phyloP scores from a whole-genome alignment of 495 filamentous ascomycete species.

The Lasiosphaeria hispida region DNA sequence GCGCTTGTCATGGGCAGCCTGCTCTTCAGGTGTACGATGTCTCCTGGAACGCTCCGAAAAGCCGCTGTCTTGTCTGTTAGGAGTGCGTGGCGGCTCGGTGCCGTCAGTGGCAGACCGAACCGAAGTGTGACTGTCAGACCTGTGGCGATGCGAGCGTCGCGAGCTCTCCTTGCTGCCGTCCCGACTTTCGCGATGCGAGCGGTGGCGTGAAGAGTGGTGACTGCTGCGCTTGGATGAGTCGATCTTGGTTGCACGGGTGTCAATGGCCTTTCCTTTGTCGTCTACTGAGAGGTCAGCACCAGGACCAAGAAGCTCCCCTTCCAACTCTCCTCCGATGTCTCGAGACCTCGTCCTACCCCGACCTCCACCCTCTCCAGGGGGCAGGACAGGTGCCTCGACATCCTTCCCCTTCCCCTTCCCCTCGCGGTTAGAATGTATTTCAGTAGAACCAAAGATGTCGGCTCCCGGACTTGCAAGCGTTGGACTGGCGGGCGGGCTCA shows the following conservation, averaged over 20 bases:
- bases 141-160: conserved; percentile 32
- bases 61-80: conserved; percentile 35
- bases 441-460: conserved; percentile 28
- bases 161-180: conserved; percentile 34
- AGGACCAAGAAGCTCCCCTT: conserved; percentile 30
- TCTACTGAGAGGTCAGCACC: conserved; percentile 50
- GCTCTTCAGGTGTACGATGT: conserved; percentile 44
- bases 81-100: conserved; percentile 33
- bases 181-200: conserved; percentile 30
- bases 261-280: conserved; percentile 38
- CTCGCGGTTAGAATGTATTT: conserved; percentile 30
- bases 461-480: conserved; percentile 25
- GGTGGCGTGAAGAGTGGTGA: conserved; percentile 33
- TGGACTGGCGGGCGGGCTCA: conserved; percentile 38
- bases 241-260: conserved; percentile 18
- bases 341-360: conserved; percentile 31
- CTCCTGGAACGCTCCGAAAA: conserved; percentile 31
- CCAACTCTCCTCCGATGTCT: conserved; percentile 26
- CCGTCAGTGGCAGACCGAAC: conserved; percentile 21
- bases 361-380: conserved; percentile 19
- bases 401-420: conserved; percentile 35
- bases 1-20: conserved; percentile 42
- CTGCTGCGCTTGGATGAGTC: conserved; percentile 39
- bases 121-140: conserved; percentile 35
- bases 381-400: conserved; percentile 25